These are phyloP conservation scores for Anthostomella pinea DNA, from an alignment of 2,329 filamentous ascomycete genomes.

Conservation along the genomic window DNA sequence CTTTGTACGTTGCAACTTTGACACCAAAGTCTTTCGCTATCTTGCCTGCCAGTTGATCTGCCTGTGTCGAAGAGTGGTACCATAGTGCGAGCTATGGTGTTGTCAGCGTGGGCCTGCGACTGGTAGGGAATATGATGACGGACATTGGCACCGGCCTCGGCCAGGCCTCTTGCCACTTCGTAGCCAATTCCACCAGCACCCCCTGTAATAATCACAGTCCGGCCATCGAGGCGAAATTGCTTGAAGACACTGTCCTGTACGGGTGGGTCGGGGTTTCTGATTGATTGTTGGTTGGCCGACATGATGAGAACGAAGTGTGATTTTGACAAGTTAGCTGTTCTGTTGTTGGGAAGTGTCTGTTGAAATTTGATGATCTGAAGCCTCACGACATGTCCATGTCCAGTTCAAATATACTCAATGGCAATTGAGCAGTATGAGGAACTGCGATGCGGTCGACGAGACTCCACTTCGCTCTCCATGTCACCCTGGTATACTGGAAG, in stretches of 20 bases:
- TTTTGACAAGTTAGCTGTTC: too few relatives aligned
- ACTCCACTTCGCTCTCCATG: too few relatives aligned
- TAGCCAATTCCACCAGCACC: conserved; percentile 37
- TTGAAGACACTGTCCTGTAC: conserved; percentile 26
- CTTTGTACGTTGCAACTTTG: conserved; percentile 13
- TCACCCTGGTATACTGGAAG: too few relatives aligned
- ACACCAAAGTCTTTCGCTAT: conserved; percentile 18
- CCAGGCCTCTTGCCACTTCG: conserved; percentile 32
- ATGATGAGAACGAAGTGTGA: too few relatives aligned
- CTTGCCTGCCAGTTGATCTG: conserved; percentile 10
- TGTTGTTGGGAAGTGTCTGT: too few relatives aligned
- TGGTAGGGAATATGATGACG: neutral
- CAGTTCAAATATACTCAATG: too few relatives aligned
- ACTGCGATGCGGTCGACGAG: too few relatives aligned
- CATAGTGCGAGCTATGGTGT: conserved; percentile 19
- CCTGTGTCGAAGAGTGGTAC: conserved; percentile 18
- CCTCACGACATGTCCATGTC: too few relatives aligned
- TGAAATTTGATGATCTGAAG: too few relatives aligned
- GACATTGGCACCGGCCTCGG: conserved; percentile 34
- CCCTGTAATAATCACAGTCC: conserved; percentile 36
- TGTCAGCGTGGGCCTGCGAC: neutral
- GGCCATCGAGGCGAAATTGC: conserved; percentile 32
- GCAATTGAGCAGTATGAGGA: too few relatives aligned
- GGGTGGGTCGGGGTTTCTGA: conserved; percentile 13
- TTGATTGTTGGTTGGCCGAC: conserved; percentile 6